phyloP scores from a whole-genome alignment of 1,139 yeast genomes.

The Kluyveromyces marxianus region DNA sequence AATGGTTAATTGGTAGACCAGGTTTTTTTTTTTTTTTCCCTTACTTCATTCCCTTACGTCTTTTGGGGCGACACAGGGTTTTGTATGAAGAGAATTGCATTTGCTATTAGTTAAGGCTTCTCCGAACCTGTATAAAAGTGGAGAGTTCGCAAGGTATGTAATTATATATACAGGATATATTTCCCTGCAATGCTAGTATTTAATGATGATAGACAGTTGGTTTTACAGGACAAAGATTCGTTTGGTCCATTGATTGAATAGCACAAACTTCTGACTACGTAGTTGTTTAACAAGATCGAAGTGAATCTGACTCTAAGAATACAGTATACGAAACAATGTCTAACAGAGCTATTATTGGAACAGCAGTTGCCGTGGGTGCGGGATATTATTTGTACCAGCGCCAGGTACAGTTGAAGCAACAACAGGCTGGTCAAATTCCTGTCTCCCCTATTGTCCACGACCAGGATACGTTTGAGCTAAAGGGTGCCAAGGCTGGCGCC shows the following conservation, averaged over 20 bases:
- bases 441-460: slow-evolving; percentile 7
- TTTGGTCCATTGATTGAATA: no score
- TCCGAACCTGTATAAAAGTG: no score
- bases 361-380: slow-evolving; percentile 19
- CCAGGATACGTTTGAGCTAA: slow-evolving; percentile 6
- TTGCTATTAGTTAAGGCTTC: not conserved
- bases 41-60: no score
- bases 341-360: slow-evolving; percentile 15
- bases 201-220: no score
- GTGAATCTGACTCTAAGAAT: not conserved
- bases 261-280: no score
- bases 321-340: slow-evolving; percentile 8
- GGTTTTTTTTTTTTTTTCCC: no score
- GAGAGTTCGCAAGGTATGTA: not conserved
- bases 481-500: slow-evolving; percentile 8
- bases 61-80: no score
- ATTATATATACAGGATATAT: not conserved
- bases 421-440: slow-evolving; percentile 11
- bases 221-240: no score
- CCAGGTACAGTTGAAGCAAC: slow-evolving; percentile 15
- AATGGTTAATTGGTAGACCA: no score
- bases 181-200: no score
- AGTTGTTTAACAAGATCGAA: not conserved
- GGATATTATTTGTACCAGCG: slow-evolving; percentile 18
- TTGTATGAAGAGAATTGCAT: not conserved